Evolutionary conservation across 495 filamentous ascomycete species (phyloP).

Genomic region (Penicillium pancosmium): DNA sequence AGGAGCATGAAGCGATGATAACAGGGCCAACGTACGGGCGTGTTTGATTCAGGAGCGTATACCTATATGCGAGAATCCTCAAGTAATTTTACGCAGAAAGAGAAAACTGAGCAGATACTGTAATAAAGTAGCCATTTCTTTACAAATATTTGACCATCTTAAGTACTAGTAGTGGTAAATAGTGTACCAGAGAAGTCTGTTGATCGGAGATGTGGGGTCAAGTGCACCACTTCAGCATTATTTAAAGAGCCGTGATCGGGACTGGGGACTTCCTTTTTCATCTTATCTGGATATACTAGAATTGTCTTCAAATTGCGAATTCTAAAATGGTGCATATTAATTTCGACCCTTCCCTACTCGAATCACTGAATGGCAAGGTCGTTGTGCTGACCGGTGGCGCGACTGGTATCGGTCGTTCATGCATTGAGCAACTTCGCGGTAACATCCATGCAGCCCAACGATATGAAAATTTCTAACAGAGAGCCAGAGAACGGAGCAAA

Average conservation of each 20-base stretch:
- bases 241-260: neutral
- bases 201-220: neutral
- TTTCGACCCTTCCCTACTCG: constrained; percentile 15
- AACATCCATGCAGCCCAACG: neutral
- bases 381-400: constrained; percentile 41
- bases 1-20: too few relatives aligned
- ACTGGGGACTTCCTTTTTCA: neutral
- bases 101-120: too few relatives aligned
- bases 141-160: neutral
- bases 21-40: too few relatives aligned
- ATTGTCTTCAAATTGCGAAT: neutral
- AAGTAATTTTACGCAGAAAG: too few relatives aligned
- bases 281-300: neutral
- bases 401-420: constrained; percentile 38
- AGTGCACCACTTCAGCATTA: neutral
- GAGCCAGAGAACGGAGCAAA: constrained; percentile 34
- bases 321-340: constrained; percentile 18
- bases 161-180: too few relatives aligned
- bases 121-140: too few relatives aligned
- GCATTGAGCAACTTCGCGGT: constrained; percentile 37
- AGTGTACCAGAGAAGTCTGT: too few relatives aligned
- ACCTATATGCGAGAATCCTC: too few relatives aligned
- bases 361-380: constrained; percentile 32
- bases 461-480: neutral
- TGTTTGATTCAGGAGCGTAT: too few relatives aligned